phyloP scores from a whole-genome alignment of 441 rosid genomes.

The Gossypium trilobum region DNA sequence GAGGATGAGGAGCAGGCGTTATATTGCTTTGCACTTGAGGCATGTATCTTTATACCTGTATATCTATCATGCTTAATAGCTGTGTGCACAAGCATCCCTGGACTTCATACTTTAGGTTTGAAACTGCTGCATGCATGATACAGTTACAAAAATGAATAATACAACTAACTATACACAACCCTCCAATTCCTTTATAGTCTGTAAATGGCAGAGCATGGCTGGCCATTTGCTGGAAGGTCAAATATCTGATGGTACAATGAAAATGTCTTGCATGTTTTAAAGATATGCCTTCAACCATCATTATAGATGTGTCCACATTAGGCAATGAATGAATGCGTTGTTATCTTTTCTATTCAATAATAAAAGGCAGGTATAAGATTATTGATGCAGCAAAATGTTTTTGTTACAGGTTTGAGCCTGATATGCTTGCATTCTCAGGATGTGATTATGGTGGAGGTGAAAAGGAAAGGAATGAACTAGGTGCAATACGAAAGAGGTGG shows the following conservation, averaged over 20 bases:
- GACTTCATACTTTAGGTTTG: neutral
- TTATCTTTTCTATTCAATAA: neutral
- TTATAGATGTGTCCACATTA: neutral
- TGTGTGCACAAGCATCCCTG: neutral
- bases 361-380: neutral
- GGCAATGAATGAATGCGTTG: neutral
- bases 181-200: neutral
- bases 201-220: neutral
- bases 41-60: constrained; percentile 21
- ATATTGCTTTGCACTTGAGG: constrained; percentile 89
- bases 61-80: neutral
- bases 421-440: constrained; percentile 94
- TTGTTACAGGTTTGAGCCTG: constrained; percentile 82
- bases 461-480: constrained; percentile 62
- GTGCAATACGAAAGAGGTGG: constrained; percentile 86
- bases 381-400: constrained; percentile 18
- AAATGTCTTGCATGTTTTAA: neutral
- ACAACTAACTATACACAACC: neutral
- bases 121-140: neutral
- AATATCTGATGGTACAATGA: neutral
- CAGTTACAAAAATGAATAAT: neutral
- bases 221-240: neutral
- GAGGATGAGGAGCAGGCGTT: constrained; percentile 68
- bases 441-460: constrained; percentile 90
- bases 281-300: neutral